Evolutionary conservation across 139 green algal species (phyloP), one percentile per base, ranked within the genome.

Genomic region (Closterium sp.): DNA sequence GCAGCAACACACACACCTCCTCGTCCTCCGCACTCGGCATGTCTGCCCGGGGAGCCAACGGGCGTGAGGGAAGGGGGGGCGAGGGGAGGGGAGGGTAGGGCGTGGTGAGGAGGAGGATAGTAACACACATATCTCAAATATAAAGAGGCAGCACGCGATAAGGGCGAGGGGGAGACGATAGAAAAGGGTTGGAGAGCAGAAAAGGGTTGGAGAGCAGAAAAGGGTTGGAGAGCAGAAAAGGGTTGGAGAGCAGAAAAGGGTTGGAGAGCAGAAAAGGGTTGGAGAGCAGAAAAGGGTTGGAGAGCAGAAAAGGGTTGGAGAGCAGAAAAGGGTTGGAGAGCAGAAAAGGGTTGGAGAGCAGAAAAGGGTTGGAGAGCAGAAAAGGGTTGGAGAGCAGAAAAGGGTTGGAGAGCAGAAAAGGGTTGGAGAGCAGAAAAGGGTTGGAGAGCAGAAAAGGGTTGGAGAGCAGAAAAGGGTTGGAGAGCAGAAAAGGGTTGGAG

Each of bases 1-100:
- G 90, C n/a, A 99, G 93, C 95, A 98, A 97, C 2, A 94, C 89
- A 90, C 97, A 98, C 73, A 98, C 96, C 73, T 98, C 97, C 93
- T 98, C 97, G 70, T 98, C 97, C 93, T 98, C 96, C 21, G 29
- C 50, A 19, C 30, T 38, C 27, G 91, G 89, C 42, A 34, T 73
- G 30, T 94, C 87, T 70, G 70, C 7, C 13, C 32, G 86, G n/a
- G 38, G 90, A 90, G 21, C n/a, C n/a, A n/a, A n/a, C n/a, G 2
- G 22, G 91, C 86, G 24, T 10, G 91, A 85, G 6, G 90, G 32
- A 5, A 84, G 6, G 27, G 90, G n/a, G 21, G 22, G 90, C 2
- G 28, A 3, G 86, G 19, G 1, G 28, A 87, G 28, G 85, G 28
- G n/a, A 87, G 10, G 85, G 85, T n/a, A n/a, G n/a, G n/a, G n/a